These are phyloP conservation scores for Letharia columbiana DNA, from an alignment of 495 filamentous ascomycete species.

Conservation along the genomic window DNA sequence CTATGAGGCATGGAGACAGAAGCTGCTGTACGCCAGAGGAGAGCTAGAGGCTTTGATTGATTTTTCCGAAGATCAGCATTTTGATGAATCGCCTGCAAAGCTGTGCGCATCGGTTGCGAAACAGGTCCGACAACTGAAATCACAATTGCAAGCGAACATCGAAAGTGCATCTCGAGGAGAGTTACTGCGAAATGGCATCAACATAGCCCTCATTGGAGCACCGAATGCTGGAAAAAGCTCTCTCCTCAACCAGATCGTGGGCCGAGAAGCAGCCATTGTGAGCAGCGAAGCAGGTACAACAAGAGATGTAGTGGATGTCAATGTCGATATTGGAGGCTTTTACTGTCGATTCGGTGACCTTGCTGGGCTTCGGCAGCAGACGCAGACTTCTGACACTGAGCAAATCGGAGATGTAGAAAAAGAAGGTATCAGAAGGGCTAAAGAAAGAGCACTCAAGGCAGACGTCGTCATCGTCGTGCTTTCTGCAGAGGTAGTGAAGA, in stretches of 20 bases:
- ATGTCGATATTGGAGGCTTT: conserved; percentile 82
- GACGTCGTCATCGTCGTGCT: conserved; percentile 80
- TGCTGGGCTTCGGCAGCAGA: conserved; percentile 56
- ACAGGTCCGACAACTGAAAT: conserved; percentile 51
- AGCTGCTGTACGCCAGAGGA: conserved; percentile 71
- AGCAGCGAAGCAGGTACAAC: conserved; percentile 88
- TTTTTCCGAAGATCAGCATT: conserved; percentile 94
- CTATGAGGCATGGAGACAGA: conserved; percentile 77
- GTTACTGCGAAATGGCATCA: conserved; percentile 76
- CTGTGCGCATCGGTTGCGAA: conserved; percentile 58
- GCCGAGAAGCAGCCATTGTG: conserved; percentile 89
- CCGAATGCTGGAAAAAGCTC: conserved; percentile 96
- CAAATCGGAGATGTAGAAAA: conserved; percentile 66
- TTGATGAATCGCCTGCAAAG: conserved; percentile 74
- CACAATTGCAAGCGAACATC: conserved; percentile 57
- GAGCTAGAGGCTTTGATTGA: conserved; percentile 95
- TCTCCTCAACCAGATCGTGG: conserved; percentile 83
- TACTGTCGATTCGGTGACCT: conserved; percentile 86
- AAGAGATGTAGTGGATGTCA: conserved; percentile 85
- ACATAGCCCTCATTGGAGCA: conserved; percentile 75
- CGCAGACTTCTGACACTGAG: conserved; percentile 8
- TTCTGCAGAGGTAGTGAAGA: conserved; percentile 48
- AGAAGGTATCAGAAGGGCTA: conserved; percentile 86
- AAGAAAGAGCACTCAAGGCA: conserved; percentile 67
- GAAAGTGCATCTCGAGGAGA: conserved; percentile 75